Conservation (phyloP, 805 yeast species). For the Candida wancherniae region DNA sequence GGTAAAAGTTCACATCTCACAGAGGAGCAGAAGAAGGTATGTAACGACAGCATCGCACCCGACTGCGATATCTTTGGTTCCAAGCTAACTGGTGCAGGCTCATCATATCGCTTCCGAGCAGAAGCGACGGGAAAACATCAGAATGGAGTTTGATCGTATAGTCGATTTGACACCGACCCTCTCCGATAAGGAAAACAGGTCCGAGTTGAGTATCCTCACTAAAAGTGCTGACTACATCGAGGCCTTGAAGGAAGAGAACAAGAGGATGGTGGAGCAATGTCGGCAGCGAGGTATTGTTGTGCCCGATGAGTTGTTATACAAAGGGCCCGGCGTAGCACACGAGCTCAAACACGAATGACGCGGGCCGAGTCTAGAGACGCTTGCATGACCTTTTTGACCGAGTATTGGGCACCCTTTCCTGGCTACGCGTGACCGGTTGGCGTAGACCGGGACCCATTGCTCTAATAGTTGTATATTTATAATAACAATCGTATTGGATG, state of each 20-base stretch:
- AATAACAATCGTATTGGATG: no score
- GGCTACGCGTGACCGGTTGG: neutral
- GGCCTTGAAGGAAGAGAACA: conserved; percentile 47
- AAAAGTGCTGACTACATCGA: conserved; percentile 57
- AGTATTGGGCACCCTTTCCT: neutral
- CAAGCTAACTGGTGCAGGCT: conserved; percentile 35
- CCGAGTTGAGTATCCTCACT: conserved; percentile 71
- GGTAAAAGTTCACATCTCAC: conserved; percentile 14
- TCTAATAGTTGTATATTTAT: neutral
- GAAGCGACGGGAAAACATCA: conserved; percentile 77
- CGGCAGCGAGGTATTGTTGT: conserved; percentile 36
- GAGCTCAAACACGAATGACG: no score
- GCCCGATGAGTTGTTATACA: conserved; percentile 35
- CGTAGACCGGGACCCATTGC: neutral
- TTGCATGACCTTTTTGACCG: neutral
- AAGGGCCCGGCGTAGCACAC: conserved; percentile 20
- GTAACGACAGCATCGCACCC: conserved; percentile 1
- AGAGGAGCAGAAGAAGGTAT: conserved; percentile 19
- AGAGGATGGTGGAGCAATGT: conserved; percentile 38
- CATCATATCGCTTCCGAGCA: conserved; percentile 85
- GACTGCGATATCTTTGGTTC: neutral
- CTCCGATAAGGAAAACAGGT: conserved; percentile 63
- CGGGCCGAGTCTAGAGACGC: no score
- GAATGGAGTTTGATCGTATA: conserved; percentile 74
- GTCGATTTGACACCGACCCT: conserved; percentile 74